Percentiles rank a stretch among this genome's conserved stretches.
phyloP scores from a whole-genome alignment of 2,329 filamentous ascomycete genomes.

The Penicillium fuscoglaucum region DNA sequence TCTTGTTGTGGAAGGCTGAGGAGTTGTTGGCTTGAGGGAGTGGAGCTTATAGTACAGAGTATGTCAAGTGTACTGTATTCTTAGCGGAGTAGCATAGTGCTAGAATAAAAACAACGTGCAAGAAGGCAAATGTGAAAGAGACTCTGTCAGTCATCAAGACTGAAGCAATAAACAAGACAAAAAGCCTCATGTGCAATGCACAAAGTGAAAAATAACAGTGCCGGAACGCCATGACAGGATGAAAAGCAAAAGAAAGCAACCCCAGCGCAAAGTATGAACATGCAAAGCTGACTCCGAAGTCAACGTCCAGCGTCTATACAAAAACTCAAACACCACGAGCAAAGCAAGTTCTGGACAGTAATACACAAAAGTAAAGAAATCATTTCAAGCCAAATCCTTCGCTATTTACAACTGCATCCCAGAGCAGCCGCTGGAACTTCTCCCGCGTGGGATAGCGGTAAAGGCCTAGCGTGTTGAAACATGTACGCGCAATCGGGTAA shows the following conservation, averaged over 20 bases:
- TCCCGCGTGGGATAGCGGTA: constrained; percentile 69
- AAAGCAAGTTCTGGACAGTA: not conserved
- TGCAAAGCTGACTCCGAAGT: constrained; percentile 1
- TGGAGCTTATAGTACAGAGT: not conserved
- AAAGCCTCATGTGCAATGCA: not conserved
- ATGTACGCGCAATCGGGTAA: constrained; percentile 84
- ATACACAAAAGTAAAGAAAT: not conserved
- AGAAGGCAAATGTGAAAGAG: not conserved
- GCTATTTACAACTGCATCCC: constrained; percentile 84
- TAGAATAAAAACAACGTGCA: not conserved
- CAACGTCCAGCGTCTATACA: constrained; percentile 15
- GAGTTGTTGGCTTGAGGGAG: constrained; percentile 3
- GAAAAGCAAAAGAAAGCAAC: not conserved
- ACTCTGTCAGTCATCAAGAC: not conserved
- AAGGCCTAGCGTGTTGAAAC: constrained; percentile 81
- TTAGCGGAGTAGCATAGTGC: not conserved
- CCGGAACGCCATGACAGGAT: not conserved
- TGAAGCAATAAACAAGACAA: not conserved
- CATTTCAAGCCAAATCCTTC: constrained; percentile 85
- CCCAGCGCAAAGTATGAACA: not conserved
- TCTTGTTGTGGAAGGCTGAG: constrained; percentile 35
- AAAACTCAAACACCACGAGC: constrained; percentile 3
- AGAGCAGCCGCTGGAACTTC: constrained; percentile 70
- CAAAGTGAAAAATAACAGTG: not conserved
- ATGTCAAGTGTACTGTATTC: not conserved